Evolutionary conservation across 202 grass and related monocot species (phyloP), one percentile per base, ranked within the genome.

Genomic region (Bolboschoenoplectus hybrid): DNA sequence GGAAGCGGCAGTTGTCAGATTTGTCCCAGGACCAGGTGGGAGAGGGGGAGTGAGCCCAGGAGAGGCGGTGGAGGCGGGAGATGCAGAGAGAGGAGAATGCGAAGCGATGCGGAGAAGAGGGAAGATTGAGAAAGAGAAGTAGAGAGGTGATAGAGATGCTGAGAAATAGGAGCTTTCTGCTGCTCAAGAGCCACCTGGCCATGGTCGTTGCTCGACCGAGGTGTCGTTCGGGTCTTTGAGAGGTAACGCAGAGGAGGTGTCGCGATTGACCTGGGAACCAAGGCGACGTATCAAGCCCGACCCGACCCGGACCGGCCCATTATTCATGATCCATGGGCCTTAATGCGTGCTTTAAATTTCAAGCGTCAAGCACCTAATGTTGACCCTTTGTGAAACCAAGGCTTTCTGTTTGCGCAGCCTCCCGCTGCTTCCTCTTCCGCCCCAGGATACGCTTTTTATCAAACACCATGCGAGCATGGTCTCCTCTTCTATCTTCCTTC

Each of bases 1-100:
- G 52, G 73, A 80, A 80, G 19, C 49, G 0, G 44, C 84, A 86
- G 20, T 52, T 46, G 11, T 50, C 60, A 63, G 55, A 52, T 71
- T 84, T 71, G 82, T 71, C 32, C 82, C 82, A 84, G 2, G 85
- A 82, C 74, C 76, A 87, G 81, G 81, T 7, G 6, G 67, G 67
- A 51, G 56, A 14, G 5, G 53, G 81, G 32, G 20, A 62, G 47
- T 41, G 50, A 43, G 49, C 17, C 85, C 62, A 88, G 20, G 86
- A 74, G 46, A 74, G 62, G 39, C 53, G 36, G 67, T 74, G 81
- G 57, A 75, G 86, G 67, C 80, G 62, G 32, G 70, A 88, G 68
- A 84, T 55, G 58, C 80, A 72, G n/a, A 74, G 55, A 32, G 79
- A 66, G 3, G 69, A 84, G 41, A 62, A 43, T 19, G 86, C 63